A percentile compares a stretch with the other conserved stretches of the same genome.
phyloP scores from a whole-genome alignment of 1,139 yeast species.

The Zygosaccharomyces sapae region DNA sequence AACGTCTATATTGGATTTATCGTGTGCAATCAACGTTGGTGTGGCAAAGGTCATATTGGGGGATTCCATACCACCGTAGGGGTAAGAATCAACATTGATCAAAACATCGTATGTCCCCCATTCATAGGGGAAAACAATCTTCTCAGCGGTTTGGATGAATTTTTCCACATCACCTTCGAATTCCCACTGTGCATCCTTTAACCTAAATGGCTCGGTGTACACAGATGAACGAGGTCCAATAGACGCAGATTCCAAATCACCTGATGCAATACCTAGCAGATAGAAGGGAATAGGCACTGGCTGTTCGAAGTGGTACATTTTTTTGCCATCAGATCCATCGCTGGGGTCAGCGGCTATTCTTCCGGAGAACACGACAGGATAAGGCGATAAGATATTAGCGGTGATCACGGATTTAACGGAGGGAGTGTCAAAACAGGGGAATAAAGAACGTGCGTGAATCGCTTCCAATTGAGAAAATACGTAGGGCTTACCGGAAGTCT shows the following conservation, averaged over 20 bases:
- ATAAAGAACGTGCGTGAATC: slow-evolving; percentile 81
- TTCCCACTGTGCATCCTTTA: slow-evolving; percentile 70
- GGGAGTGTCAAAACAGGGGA: slow-evolving; percentile 92
- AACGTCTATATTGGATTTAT: slow-evolving; percentile 80
- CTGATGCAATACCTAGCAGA: slow-evolving; percentile 79
- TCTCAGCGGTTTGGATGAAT: slow-evolving; percentile 67
- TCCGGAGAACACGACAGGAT: slow-evolving; percentile 72
- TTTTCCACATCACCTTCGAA: slow-evolving; percentile 76
- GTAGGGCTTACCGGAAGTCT: slow-evolving; percentile 76
- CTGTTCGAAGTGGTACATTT: slow-evolving; percentile 55
- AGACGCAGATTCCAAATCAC: slow-evolving; percentile 61
- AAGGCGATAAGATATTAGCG: slow-evolving; percentile 58
- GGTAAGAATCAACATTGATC: slow-evolving; percentile 78
- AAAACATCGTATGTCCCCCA: slow-evolving; percentile 83
- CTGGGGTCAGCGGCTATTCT: slow-evolving; percentile 23
- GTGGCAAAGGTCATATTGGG: slow-evolving; percentile 90
- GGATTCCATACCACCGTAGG: slow-evolving; percentile 96
- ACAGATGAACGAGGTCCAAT: slow-evolving; percentile 88
- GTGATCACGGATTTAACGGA: slow-evolving; percentile 66
- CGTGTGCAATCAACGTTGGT: slow-evolving; percentile 83
- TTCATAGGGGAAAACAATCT: slow-evolving; percentile 73
- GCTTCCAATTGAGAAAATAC: slow-evolving; percentile 90
- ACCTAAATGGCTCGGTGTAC: slow-evolving; percentile 68
- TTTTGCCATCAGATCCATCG: slow-evolving; percentile 18
- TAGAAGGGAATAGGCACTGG: slow-evolving; percentile 84